Percentiles rank a stretch among this genome's conserved stretches.
These are phyloP conservation scores for Penicillium paradoxum DNA, from an alignment of 495 filamentous ascomycete genomes.

Conservation along the genomic window DNA sequence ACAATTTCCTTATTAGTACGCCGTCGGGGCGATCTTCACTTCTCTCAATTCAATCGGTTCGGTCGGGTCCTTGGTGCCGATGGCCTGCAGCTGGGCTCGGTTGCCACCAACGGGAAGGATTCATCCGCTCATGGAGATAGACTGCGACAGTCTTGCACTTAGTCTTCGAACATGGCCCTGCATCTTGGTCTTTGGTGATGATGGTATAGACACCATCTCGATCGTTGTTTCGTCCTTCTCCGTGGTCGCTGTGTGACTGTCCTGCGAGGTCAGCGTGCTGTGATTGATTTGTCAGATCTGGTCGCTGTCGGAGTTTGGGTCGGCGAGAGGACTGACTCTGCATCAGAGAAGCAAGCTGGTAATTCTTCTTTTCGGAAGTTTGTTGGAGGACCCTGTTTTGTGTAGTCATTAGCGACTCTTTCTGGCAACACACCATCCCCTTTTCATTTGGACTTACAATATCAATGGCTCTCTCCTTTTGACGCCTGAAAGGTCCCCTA, in stretches of 20 bases:
- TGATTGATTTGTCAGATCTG: conserved; percentile 29
- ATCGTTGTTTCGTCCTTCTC: conserved; percentile 31
- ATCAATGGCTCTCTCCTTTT: conserved; percentile 28
- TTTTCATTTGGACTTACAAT: conserved; percentile 28
- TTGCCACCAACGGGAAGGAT: conserved; percentile 12
- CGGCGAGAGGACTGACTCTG: conserved; percentile 37
- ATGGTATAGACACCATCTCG: conserved; percentile 23
- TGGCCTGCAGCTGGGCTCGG: neutral
- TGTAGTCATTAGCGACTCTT: conserved; percentile 1
- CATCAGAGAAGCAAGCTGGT: conserved; percentile 38
- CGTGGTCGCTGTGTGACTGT: conserved; percentile 28
- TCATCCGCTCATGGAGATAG: conserved; percentile 22
- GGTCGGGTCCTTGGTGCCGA: conserved; percentile 1
- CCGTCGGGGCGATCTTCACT: neutral
- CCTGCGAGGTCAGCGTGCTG: conserved; percentile 37
- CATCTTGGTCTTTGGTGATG: conserved; percentile 30
- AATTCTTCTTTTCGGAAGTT: conserved; percentile 45
- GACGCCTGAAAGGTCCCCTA: conserved; percentile 33
- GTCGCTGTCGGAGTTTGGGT: conserved; percentile 14
- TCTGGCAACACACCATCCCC: neutral
- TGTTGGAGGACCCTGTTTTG: conserved; percentile 37
- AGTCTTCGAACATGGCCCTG: conserved; percentile 31
- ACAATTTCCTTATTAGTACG: neutral
- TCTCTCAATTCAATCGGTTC: neutral
- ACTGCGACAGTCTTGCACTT: conserved; percentile 26